These are phyloP conservation scores for Chaetomium globosum DNA, from an alignment of 2,329 filamentous ascomycete species.

Conservation along the genomic window DNA sequence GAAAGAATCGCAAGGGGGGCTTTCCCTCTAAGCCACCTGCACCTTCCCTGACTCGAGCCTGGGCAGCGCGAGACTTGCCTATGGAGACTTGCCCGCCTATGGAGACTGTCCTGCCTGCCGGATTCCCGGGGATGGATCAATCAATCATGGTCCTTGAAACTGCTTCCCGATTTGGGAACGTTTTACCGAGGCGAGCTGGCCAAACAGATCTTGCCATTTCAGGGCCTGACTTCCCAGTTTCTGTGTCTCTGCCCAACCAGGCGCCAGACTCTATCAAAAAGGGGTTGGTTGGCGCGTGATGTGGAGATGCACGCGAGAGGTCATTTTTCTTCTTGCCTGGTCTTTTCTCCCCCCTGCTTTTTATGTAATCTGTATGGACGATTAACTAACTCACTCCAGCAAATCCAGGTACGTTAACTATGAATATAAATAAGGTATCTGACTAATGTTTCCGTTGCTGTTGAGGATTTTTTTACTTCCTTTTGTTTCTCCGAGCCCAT, in stretches of 20 bases:
- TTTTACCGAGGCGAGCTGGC: constrained; percentile 1
- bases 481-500: too few relatives aligned
- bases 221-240: background rate
- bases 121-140: background rate
- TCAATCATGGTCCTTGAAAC: constrained; percentile 1
- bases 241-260: background rate
- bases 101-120: constrained; percentile 3
- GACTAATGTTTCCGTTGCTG: background rate
- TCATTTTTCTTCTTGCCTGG: background rate
- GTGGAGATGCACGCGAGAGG: background rate
- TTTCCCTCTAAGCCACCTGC: too few relatives aligned
- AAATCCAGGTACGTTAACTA: too few relatives aligned
- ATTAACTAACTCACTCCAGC: too few relatives aligned
- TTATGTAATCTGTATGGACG: background rate
- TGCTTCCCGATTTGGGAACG: background rate
- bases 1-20: too few relatives aligned
- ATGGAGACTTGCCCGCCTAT: background rate
- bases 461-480: too few relatives aligned
- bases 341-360: background rate
- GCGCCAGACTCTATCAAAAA: background rate
- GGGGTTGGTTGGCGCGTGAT: background rate
- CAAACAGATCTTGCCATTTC: constrained; percentile 5
- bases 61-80: background rate
- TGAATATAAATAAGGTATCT: too few relatives aligned
- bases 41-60: too few relatives aligned